Evolutionary conservation across 257 asterid species (phyloP), one percentile per base, ranked within the genome.

Genomic region (Penstemon newberryi): DNA sequence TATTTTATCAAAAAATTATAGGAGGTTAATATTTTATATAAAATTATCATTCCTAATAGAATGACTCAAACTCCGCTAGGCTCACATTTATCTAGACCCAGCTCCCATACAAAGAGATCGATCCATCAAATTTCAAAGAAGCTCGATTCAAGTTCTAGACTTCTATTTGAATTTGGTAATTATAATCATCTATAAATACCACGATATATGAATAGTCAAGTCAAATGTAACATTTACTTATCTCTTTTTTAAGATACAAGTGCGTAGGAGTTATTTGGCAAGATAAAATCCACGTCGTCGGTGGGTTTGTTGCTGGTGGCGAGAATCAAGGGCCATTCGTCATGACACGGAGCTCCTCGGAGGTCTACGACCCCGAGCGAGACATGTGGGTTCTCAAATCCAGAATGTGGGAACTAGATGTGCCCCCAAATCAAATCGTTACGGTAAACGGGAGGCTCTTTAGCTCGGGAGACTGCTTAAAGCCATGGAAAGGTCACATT

Each of bases 361-460:
- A 89, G 54, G 81, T 81, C 47, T 89, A 77, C 51, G 80, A 87
- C 33, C 60, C 72, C 0, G 67, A 71, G 11, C 6, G 11, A 0
- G 33, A 79, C 37, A 65, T 12, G 9, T 89, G 92, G 95, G 69
- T 68, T 8, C 74, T 77, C 39, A 72, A 58, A 55, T 70, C 84
- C 4, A 79, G 90, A 39, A 87, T 87, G 95, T 87, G 96, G 96
- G 88, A 79, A n/a, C 81, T 89, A 0, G 96, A 89, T 63, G 75
- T 85, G 36, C 96, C 95, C 3, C 96, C 92, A 3, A 65, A 86
- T 42, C 87, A 89, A 65, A 89, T 89, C 25, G 87, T 78, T 7
- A 68, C 77, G 38, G 73, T 89, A n/a, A 70, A 79, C 19, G 89
- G 78, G 7, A 80, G 71, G 66, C 81, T 87, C 3, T 83, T 77